These are phyloP conservation scores for Skeletonema potamos DNA, from an alignment of 108 stramenopile species.

Conservation along the genomic window DNA sequence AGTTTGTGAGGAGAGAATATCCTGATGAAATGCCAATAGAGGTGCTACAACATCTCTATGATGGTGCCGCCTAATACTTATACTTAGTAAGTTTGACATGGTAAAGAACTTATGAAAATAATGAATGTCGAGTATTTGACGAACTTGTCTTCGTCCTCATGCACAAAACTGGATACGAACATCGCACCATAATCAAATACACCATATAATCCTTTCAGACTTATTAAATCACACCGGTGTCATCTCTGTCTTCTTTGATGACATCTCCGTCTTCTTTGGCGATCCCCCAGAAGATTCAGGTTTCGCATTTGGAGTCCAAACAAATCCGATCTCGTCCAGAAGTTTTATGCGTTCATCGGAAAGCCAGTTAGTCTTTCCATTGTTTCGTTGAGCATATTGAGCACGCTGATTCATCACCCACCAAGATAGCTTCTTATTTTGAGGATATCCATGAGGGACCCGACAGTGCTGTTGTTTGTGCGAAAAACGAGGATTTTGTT, in stretches of 20 bases:
- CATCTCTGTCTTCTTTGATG: background rate
- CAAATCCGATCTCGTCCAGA: slow-evolving; percentile 63
- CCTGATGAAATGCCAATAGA: slow-evolving; percentile 39
- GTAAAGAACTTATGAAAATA: background rate
- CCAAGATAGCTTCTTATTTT: slow-evolving; percentile 60
- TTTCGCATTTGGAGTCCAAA: slow-evolving; percentile 40
- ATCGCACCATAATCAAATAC: no score
- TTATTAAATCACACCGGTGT: no score
- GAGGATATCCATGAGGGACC: slow-evolving; percentile 64
- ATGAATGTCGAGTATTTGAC: no score
- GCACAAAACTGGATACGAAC: no score
- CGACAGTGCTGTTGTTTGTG: slow-evolving; percentile 47
- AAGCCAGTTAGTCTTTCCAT: slow-evolving; percentile 41
- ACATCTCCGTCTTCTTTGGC: background rate
- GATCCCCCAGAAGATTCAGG: background rate
- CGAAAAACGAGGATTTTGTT: background rate
- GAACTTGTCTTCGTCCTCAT: background rate
- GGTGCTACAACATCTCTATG: slow-evolving; percentile 20
- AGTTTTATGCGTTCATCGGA: slow-evolving; percentile 63
- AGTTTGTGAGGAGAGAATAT: slow-evolving; percentile 44
- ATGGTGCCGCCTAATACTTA: background rate
- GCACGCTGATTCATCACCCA: slow-evolving; percentile 72
- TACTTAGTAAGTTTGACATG: background rate
- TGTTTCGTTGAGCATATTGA: slow-evolving; percentile 48
- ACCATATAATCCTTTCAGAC: background rate